Conservation (phyloP, 202 grass and related monocot species). For the Panicum virgatum region DNA sequence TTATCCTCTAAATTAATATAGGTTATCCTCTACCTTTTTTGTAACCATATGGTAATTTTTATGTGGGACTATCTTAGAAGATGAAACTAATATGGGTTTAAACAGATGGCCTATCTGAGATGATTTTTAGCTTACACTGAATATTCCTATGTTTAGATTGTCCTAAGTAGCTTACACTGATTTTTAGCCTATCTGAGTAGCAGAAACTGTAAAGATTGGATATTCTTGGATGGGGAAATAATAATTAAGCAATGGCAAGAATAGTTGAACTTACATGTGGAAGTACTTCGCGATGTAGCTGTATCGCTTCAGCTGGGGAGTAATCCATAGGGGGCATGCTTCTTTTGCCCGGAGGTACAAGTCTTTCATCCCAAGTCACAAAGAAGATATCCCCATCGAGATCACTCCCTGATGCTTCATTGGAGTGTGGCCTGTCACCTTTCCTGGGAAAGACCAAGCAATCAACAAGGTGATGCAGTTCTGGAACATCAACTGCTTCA, state of each 20-base stretch:
- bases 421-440: slow-evolving; percentile 78
- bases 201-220: too few relatives aligned
- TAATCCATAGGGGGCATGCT: slow-evolving; percentile 81
- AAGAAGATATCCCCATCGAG: slow-evolving; percentile 92
- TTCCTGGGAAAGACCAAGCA: slow-evolving; percentile 84
- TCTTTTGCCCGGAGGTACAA: slow-evolving; percentile 72
- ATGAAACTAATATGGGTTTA: neutral
- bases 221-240: neutral
- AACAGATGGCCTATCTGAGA: neutral
- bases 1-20: neutral
- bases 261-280: slow-evolving; percentile 42
- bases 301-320: slow-evolving; percentile 40
- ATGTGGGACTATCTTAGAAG: neutral
- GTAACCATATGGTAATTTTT: neutral
- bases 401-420: slow-evolving; percentile 94
- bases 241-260: neutral
- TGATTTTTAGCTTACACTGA: neutral
- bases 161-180: too few relatives aligned
- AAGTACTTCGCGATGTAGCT: slow-evolving; percentile 21
- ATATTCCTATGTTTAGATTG: too few relatives aligned
- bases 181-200: too few relatives aligned
- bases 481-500: slow-evolving; percentile 77
- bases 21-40: too few relatives aligned
- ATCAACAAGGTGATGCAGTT: slow-evolving; percentile 74
- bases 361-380: slow-evolving; percentile 80